These are phyloP conservation scores for Sequoia sempervirens DNA, from an alignment of 75 land plant genomes.

Conservation along the genomic window DNA sequence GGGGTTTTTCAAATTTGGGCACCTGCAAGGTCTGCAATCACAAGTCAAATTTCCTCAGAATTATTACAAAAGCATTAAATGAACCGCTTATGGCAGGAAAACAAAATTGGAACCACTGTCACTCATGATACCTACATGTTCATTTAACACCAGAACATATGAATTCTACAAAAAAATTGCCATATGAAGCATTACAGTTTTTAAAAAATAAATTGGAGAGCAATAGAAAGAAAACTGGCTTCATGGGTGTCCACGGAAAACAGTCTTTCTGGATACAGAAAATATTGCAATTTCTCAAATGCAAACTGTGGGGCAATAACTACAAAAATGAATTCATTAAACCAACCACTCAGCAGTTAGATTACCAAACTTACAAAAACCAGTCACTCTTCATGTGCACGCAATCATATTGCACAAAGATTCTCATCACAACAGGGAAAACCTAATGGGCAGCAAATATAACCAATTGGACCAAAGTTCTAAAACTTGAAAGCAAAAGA, in stretches of 20 bases:
- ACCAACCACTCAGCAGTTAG: not conserved
- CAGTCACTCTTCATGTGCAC: not conserved
- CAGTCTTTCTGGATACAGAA: not conserved
- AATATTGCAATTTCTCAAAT: not conserved
- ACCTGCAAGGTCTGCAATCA: conserved; percentile 25
- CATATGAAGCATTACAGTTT: not conserved
- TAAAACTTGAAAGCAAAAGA: not conserved
- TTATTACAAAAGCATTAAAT: not conserved
- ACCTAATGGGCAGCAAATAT: too few relatives aligned
- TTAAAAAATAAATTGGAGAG: not conserved
- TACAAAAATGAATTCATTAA: not conserved
- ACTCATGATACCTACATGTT: not conserved
- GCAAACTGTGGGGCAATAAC: not conserved
- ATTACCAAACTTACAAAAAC: not conserved
- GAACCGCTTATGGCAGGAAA: not conserved
- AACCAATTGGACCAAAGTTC: not conserved
- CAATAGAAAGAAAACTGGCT: not conserved
- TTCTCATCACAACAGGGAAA: not conserved
- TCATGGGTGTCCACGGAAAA: not conserved
- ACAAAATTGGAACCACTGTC: not conserved
- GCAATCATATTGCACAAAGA: not conserved
- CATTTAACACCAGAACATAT: not conserved
- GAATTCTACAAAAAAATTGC: not conserved
- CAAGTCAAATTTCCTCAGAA: not conserved
- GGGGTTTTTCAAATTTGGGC: conserved; percentile 27